A percentile compares a stretch with the other conserved stretches of the same genome.
These are phyloP conservation scores for Lycium barbarum DNA, from an alignment of 257 asterid species.

Conservation along the genomic window DNA sequence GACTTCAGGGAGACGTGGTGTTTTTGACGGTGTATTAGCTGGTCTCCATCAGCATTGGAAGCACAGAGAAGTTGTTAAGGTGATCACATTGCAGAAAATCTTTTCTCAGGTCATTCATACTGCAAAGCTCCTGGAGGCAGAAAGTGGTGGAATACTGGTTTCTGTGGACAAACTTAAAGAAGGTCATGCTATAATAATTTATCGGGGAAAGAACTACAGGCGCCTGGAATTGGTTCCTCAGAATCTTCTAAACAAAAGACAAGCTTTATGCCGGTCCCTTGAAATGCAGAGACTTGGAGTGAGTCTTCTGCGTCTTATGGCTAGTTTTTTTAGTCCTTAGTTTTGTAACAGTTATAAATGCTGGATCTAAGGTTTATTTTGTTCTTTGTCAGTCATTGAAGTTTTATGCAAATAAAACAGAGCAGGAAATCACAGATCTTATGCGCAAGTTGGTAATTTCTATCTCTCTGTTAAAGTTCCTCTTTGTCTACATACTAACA, in stretches of 20 bases:
- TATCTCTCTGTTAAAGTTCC: constrained; percentile 21
- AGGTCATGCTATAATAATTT: constrained; percentile 89
- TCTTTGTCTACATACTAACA: constrained; percentile 17
- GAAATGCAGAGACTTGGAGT: constrained; percentile 92
- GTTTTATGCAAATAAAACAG: constrained; percentile 75
- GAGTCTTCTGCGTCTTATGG: constrained; percentile 42
- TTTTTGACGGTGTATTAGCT: constrained; percentile 84
- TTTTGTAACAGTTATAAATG: constrained; percentile 13
- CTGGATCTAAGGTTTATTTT: constrained; percentile 26
- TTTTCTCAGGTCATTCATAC: constrained; percentile 68
- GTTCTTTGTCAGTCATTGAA: constrained; percentile 65
- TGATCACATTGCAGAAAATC: constrained; percentile 82
- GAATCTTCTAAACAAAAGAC: constrained; percentile 71
- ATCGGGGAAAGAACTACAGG: constrained; percentile 90
- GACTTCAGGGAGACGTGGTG: constrained; percentile 83
- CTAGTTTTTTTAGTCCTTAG: constrained; percentile 30
- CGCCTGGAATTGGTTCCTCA: constrained; percentile 60
- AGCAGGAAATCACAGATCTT: constrained; percentile 58
- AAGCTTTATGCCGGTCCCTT: constrained; percentile 79
- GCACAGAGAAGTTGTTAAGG: constrained; percentile 87
- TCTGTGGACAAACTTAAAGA: constrained; percentile 77
- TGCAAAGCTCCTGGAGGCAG: constrained; percentile 68
- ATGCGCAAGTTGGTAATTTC: constrained; percentile 64
- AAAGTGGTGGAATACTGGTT: constrained; percentile 79
- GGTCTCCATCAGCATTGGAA: constrained; percentile 97